phyloP scores from a whole-genome alignment of 106 monocot species.

The Phalaenopsis aphrodite region DNA sequence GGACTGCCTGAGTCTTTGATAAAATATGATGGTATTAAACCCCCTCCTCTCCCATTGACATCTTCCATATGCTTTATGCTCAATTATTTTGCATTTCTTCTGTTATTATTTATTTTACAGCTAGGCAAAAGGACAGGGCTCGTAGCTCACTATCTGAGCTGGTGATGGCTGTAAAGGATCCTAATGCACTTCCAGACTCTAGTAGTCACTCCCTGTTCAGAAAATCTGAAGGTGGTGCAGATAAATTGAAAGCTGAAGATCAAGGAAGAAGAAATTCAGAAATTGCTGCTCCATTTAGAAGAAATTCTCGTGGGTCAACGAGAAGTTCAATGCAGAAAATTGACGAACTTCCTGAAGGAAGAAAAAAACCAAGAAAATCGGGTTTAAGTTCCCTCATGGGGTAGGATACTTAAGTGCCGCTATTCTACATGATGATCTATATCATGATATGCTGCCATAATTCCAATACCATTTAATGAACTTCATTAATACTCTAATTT shows the following conservation, averaged over 20 bases:
- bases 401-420: slow-evolving; percentile 27
- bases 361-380: slow-evolving; percentile 51
- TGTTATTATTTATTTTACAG: slow-evolving; percentile 31
- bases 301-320: slow-evolving; percentile 47
- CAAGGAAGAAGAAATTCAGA: slow-evolving; percentile 63
- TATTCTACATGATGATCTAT: neutral
- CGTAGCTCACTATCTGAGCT: slow-evolving; percentile 78
- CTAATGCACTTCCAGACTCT: slow-evolving; percentile 60
- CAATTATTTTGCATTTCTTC: neutral
- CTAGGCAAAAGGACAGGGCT: slow-evolving; percentile 81
- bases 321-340: slow-evolving; percentile 79
- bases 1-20: slow-evolving; percentile 96
- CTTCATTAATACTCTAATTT: neutral
- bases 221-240: slow-evolving; percentile 48
- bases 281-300: slow-evolving; percentile 29
- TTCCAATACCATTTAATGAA: neutral
- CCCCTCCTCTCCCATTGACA: neutral
- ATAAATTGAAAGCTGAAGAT: slow-evolving; percentile 12
- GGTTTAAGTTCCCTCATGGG: slow-evolving; percentile 80
- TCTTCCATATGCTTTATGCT: neutral
- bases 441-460: neutral
- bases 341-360: slow-evolving; percentile 67
- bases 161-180: slow-evolving; percentile 68
- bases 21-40: slow-evolving; percentile 69
- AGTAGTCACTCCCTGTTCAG: slow-evolving; percentile 35